Base-by-base conservation (phyloP, 1,284 basidiomycete species). In the Pyrrhoderma noxium region DNA sequence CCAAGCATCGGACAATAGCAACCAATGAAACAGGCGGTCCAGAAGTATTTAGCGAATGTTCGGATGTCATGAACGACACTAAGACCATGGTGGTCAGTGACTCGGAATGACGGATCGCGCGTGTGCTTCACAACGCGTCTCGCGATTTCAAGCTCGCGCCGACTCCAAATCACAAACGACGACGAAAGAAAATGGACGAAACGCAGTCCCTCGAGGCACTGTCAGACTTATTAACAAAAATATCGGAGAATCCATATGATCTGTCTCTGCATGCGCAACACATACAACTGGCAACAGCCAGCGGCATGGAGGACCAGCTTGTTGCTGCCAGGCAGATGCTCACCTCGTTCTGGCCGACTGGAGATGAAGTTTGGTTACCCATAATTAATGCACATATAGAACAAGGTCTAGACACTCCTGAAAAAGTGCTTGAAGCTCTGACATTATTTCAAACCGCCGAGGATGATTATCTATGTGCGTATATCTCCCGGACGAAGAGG, bases 391-490 rank as follows among this genome's bases (percentile, higher is more conserved):
- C 69, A n/a, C 84, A 79, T 60, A 47, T 54, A 18, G 64, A 73
- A 47, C 61, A 66, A n/a, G 58, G 66, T 2, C 65, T 71, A 3
- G 68, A 82, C 57, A 72, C 73, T 3, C 61, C 65, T 14, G 74
- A 79, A 44, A 76, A 73, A 11, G 68, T 82, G 19, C 61, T 75
- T 39, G 77, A 81, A 43, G 64, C 89, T 9, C 65, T 89, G 51
- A 73, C 75, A n/a, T 58, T 82, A 42, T 92, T 85, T 62, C 66
- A 72, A 40, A 75, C 73, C 42, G 89, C 90, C 14, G 87, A 90
- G 63, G 68, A 66, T 14, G 90, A 93, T 60, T 93, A 93, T 62
- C 62, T 91, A 25, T 92, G 90, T 93, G 64, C 66, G 88, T 65
- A 40, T 40, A 38, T 53, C 13, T 39, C 49, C 44, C 43, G 39